Base-by-base conservation (phyloP, 1,284 basidiomycete genomes). In the Ceratobasidium papillatum region DNA sequence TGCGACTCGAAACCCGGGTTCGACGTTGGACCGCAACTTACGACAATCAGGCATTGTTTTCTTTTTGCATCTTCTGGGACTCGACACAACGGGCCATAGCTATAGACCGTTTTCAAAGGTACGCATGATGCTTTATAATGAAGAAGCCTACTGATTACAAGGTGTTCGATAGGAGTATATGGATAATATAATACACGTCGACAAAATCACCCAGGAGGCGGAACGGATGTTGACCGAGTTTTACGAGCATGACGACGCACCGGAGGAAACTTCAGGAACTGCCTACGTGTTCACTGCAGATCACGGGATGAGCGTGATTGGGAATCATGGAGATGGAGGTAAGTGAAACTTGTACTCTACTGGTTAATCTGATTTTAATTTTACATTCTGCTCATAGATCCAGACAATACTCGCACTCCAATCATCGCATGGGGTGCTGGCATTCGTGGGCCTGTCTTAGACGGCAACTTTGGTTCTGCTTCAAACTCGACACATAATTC, bases 291-390 rank as follows among this genome's bases (percentile, higher is more conserved):
- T 96, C 80, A 95, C 93, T 2, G 93, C 95, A 0, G 94, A 96
- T 80, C 94, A 96, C 80, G 94, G 94, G 4, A 96, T 96, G 94
- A 93, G 91, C 8, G 88, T 86, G 54, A 92, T 95, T 74, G 94
- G 94, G 32, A 96, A 95, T 79, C 94, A 96, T 77, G 94, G 94
- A 1, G 94, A 96, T 78, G 94, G 94, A 36, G 90, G 92, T 93
- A 78, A 79, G 86, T 82, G 38, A 3, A n/a, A 59, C 27, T 36
- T 68, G 62, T 38, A 41, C 61, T 69, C 36, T 58, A 69, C 73
- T 8, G 32, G 27, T 19, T 27, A 65, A 66, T 49, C 52, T 41
- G 69, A 43, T 54, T 74, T 25, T 59, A 11, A 76, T 47, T 72
- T 71, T 74, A 17, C 27, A n/a, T 25, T 36, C 12, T 19, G 27